These are phyloP conservation scores for Mitragyna speciosa DNA, from an alignment of 257 asterid species.

Conservation along the genomic window DNA sequence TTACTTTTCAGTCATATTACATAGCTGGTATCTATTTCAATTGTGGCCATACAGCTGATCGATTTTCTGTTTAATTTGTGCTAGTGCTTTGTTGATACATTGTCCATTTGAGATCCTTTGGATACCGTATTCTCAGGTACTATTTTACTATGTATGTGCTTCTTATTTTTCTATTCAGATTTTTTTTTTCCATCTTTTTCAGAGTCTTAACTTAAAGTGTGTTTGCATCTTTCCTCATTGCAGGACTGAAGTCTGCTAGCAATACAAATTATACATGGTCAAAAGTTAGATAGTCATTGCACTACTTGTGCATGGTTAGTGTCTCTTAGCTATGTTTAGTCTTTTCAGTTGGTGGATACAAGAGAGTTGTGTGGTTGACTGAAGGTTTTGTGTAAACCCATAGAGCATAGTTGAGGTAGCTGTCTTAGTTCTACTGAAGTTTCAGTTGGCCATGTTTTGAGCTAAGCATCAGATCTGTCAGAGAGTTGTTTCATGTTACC, in stretches of 20 bases:
- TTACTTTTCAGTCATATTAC: slow-evolving; percentile 10
- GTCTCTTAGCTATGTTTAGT: slow-evolving; percentile 24
- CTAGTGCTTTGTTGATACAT: slow-evolving; percentile 46
- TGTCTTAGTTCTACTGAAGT: slow-evolving; percentile 28
- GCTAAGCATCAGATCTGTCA: slow-evolving; percentile 23
- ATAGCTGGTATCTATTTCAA: slow-evolving; percentile 15
- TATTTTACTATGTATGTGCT: slow-evolving; percentile 15
- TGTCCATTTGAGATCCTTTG: slow-evolving; percentile 51
- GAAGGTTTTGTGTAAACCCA: slow-evolving; percentile 32
- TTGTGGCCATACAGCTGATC: slow-evolving; percentile 21
- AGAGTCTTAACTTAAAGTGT: slow-evolving; percentile 7
- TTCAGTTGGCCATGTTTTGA: slow-evolving; percentile 31
- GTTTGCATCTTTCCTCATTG: slow-evolving; percentile 2
- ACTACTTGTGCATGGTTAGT: slow-evolving; percentile 28
- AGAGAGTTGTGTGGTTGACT: slow-evolving; percentile 37
- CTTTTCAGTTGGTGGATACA: slow-evolving; percentile 25
- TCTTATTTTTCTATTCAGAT: not conserved
- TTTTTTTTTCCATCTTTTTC: not conserved
- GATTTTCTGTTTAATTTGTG: slow-evolving; percentile 25
- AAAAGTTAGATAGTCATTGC: slow-evolving; percentile 40
- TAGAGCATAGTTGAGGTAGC: slow-evolving; percentile 24
- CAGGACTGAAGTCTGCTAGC: slow-evolving; percentile 49
- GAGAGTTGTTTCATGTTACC: slow-evolving; percentile 21
- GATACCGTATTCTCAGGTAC: slow-evolving; percentile 45
- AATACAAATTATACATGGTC: slow-evolving; percentile 38